Percentiles rank a stretch among this genome's conserved stretches.
phyloP scores from a whole-genome alignment of 805 yeast species.

The Metschnikowia hibisci region DNA sequence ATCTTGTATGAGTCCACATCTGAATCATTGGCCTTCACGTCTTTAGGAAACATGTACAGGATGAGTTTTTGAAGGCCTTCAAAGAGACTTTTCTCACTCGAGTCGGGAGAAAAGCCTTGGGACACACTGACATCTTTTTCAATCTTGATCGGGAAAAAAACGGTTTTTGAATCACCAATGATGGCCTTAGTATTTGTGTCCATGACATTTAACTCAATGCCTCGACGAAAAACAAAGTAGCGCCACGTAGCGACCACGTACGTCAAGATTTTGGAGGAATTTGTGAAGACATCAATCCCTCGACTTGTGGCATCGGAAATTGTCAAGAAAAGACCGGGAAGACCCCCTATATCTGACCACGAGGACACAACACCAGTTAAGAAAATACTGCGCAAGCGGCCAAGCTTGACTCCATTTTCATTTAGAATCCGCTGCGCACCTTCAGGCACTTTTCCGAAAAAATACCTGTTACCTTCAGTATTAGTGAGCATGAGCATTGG shows the following conservation, averaged over 20 bases:
- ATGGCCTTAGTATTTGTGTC: slow-evolving; percentile 29
- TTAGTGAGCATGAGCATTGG: slow-evolving; percentile 54
- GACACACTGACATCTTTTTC: slow-evolving; percentile 4
- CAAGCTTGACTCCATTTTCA: slow-evolving; percentile 54
- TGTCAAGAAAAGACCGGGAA: slow-evolving; percentile 85
- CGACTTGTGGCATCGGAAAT: slow-evolving; percentile 72
- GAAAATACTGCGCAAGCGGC: slow-evolving; percentile 62
- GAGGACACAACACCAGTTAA: slow-evolving; percentile 65
- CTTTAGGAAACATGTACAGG: slow-evolving; percentile 55
- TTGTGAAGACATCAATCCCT: slow-evolving; percentile 50
- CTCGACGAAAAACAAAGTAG: slow-evolving; percentile 77
- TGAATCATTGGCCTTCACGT: slow-evolving; percentile 37
- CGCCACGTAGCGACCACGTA: slow-evolving; percentile 79
- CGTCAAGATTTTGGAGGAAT: slow-evolving; percentile 27
- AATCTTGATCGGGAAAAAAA: slow-evolving; percentile 37
- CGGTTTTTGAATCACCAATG: slow-evolving; percentile 35
- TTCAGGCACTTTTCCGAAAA: slow-evolving; percentile 80
- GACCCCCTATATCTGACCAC: slow-evolving; percentile 85
- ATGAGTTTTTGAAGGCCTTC: slow-evolving; percentile 35
- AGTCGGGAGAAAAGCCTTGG: not conserved
- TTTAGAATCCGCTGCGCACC: slow-evolving; percentile 77
- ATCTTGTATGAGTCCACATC: slow-evolving; percentile 36
- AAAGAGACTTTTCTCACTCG: not conserved
- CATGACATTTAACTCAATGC: slow-evolving; percentile 46
- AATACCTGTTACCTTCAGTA: slow-evolving; percentile 49